Conservation (phyloP, 257 asterid species). For the Rehmannia glutinosa region DNA sequence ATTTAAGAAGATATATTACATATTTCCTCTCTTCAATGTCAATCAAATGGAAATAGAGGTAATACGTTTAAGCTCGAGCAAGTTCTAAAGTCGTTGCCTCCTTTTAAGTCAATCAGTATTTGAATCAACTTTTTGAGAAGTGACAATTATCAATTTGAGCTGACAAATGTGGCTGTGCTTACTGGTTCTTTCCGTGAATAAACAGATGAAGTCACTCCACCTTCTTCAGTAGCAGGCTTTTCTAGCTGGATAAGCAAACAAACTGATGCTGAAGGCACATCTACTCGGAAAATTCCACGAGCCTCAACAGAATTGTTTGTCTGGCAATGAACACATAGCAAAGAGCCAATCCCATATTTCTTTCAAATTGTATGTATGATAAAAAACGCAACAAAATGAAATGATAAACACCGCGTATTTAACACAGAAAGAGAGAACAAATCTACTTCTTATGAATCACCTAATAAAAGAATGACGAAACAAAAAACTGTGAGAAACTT, state of each 20-base stretch:
- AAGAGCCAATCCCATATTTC: slow-evolving; percentile 7
- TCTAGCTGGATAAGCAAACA: slow-evolving; percentile 95
- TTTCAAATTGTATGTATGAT: background rate
- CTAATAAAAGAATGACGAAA: background rate
- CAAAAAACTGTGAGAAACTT: slow-evolving; percentile 32
- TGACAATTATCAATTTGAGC: slow-evolving; percentile 12
- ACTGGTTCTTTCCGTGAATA: slow-evolving; percentile 99
- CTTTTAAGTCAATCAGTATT: background rate
- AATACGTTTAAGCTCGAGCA: slow-evolving; percentile 3
- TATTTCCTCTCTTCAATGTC: slow-evolving; percentile 11
- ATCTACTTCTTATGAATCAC: background rate
- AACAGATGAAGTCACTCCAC: slow-evolving; percentile 95
- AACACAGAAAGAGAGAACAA: background rate
- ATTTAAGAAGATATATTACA: slow-evolving; percentile 8
- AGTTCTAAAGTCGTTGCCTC: background rate
- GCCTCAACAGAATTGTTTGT: slow-evolving; percentile 54
- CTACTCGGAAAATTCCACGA: slow-evolving; percentile 81
- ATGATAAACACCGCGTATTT: background rate
- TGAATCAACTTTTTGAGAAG: background rate
- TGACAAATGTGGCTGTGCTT: slow-evolving; percentile 33
- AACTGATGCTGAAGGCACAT: slow-evolving; percentile 96
- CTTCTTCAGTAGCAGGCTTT: slow-evolving; percentile 98
- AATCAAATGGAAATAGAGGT: background rate
- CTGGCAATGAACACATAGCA: slow-evolving; percentile 39
- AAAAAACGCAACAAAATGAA: background rate